Base-by-base conservation (phyloP, 2,329 filamentous ascomycete genomes). In the Microcyclospora tardicrescens region DNA sequence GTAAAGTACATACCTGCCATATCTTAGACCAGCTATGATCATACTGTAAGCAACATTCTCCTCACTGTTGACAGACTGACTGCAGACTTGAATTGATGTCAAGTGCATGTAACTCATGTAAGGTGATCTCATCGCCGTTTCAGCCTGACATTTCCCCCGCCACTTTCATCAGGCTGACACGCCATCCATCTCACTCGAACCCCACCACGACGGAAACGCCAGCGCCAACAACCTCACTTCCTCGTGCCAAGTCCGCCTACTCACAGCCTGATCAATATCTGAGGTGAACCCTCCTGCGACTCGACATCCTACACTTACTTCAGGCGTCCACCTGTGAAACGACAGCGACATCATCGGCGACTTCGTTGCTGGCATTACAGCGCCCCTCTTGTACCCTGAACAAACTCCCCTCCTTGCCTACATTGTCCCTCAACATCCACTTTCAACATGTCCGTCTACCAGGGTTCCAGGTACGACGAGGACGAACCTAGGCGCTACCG, bases 401-500 rank as follows among this genome's bases (percentile, higher is more conserved):
- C 34, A 37, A 36, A 32, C 29, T 34, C 30, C 30, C 4, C 12
- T 5, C 14, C 12, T 15, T 10, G 30, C 14, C 12, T 5, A 10
- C 38, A 35, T 24, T 10, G 12, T 15, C 12, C 12, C 14, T 15
- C 5, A 38, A 16, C 9, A 14, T 32, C n/a, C 28, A 9, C 38
- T 39, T 30, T 31, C 46, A 47, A 50, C 56, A 70, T 70, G 67
- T 68, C 66, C 43, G 59, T 65, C 50, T 69, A 69, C 60, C 61
- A 64, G 43, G 61, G 64, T 49, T 68, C 68, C 59, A 59, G 60
- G 41, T 55, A 56, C 60, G 64, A 68, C 53, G 63, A 66, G 53
- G 62, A 66, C 48, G 59, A 61, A 49, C 62, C 64, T 37, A 63
- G 63, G 38, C 65, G 66, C 42, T 65, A 65, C 47, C 54, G 56